A percentile compares a stretch with the other conserved stretches of the same genome.
Evolutionary conservation across 306 rosid genomes (phyloP).

Genomic region (Dryas octopetala): DNA sequence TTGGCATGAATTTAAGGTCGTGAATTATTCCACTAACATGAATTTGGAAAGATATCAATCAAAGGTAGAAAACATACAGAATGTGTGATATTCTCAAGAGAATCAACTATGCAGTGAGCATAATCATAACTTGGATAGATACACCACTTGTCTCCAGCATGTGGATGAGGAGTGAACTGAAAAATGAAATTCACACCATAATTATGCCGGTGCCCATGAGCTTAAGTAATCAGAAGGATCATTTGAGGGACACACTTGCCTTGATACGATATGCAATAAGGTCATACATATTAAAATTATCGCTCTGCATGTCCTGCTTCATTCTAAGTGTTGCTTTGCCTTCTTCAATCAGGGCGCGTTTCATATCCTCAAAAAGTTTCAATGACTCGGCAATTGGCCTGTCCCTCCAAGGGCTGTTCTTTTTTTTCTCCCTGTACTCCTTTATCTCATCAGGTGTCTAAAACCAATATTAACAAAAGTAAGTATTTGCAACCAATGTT

Average conservation of each 20-base stretch:
- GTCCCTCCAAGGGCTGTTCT: constrained; percentile 98
- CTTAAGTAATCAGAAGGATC: constrained; percentile 16
- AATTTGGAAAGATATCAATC: constrained; percentile 3
- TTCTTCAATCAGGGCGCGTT: constrained; percentile 72
- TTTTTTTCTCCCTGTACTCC: constrained; percentile 87
- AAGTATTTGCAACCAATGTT: not conserved
- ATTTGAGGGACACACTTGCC: constrained; percentile 42
- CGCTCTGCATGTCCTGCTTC: constrained; percentile 99
- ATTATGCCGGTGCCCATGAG: constrained; percentile 12
- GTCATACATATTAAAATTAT: constrained; percentile 92
- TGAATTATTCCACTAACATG: not conserved
- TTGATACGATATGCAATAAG: constrained; percentile 96
- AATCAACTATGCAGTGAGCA: constrained; percentile 97
- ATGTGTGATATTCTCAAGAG: constrained; percentile 94
- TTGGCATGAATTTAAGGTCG: not conserved
- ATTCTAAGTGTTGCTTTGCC: constrained; percentile 97
- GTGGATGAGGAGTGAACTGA: constrained; percentile 95
- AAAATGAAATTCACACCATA: constrained; percentile 29
- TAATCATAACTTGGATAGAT: constrained; percentile 97
- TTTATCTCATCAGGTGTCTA: constrained; percentile 90
- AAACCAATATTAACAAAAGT: constrained; percentile 32
- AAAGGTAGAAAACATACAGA: constrained; percentile 59
- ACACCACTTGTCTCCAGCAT: constrained; percentile 99
- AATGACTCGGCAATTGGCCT: constrained; percentile 80
- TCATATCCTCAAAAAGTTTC: constrained; percentile 90